These are phyloP conservation scores for Omphalea diandra DNA, from an alignment of 441 rosid species.

Conservation along the genomic window DNA sequence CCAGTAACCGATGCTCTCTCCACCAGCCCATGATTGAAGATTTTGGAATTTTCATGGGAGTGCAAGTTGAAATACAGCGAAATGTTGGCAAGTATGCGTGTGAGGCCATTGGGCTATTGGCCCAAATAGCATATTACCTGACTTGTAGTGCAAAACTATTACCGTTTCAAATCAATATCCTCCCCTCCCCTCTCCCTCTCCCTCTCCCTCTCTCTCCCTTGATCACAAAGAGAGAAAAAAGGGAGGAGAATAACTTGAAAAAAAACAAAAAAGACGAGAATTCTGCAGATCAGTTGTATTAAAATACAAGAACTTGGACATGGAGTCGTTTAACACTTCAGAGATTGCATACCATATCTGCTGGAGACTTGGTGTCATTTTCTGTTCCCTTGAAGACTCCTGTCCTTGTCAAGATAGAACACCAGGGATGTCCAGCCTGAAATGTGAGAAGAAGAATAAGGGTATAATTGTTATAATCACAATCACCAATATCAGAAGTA, in stretches of 20 bases:
- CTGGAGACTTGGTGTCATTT: slow-evolving; percentile 45
- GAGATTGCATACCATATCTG: slow-evolving; percentile 44
- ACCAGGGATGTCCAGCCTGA: slow-evolving; percentile 64
- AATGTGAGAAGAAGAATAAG: slow-evolving; percentile 18
- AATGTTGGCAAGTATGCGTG: no score
- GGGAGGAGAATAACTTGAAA: not conserved
- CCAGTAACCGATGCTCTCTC: not conserved
- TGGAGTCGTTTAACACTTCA: not conserved
- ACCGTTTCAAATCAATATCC: not conserved
- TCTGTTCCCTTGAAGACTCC: slow-evolving; percentile 49
- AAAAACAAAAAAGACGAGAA: not conserved
- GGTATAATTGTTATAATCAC: not conserved
- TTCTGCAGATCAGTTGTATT: not conserved
- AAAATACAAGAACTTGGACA: not conserved
- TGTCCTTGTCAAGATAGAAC: slow-evolving; percentile 55
- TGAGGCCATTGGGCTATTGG: no score
- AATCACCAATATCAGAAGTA: not conserved
- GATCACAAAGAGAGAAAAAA: not conserved
- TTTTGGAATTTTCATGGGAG: not conserved
- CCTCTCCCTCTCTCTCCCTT: no score
- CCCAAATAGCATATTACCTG: no score
- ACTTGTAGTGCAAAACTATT: not conserved
- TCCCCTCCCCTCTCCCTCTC: not conserved
- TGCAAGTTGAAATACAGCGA: not conserved
- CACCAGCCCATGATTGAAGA: not conserved